Conservation (phyloP, 768 basidiomycete genomes). For the Strobilomyces dryophilus region DNA sequence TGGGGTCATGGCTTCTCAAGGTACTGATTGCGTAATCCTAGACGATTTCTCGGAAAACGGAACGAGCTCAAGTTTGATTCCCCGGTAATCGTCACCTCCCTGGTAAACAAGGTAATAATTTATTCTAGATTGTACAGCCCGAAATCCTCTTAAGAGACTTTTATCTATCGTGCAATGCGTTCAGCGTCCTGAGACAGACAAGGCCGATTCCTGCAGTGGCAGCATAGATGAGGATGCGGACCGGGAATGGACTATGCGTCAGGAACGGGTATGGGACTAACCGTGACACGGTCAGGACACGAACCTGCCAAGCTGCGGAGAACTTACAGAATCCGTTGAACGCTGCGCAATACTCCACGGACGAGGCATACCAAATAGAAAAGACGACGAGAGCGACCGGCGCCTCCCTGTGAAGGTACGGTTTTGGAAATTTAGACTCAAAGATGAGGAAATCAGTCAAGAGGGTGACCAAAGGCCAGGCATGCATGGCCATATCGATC, state of each 20-base stretch:
- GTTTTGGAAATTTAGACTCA: slow-evolving; percentile 50
- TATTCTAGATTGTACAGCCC: too few relatives aligned
- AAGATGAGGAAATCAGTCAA: slow-evolving; percentile 63
- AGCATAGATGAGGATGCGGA: slow-evolving; percentile 60
- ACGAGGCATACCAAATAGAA: slow-evolving; percentile 50
- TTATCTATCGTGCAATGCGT: slow-evolving; percentile 45
- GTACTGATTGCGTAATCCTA: too few relatives aligned
- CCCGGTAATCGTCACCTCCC: too few relatives aligned
- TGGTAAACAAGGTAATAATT: too few relatives aligned
- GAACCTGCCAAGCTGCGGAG: slow-evolving; percentile 17
- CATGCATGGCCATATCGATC: slow-evolving; percentile 65
- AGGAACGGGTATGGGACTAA: slow-evolving; percentile 85
- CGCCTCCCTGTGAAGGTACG: slow-evolving; percentile 9
- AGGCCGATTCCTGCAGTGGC: slow-evolving; percentile 33
- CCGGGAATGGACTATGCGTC: slow-evolving; percentile 48
- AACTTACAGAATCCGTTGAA: slow-evolving; percentile 61
- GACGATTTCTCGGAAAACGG: too few relatives aligned
- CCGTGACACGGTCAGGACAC: background rate
- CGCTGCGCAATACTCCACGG: slow-evolving; percentile 64
- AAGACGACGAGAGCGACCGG: slow-evolving; percentile 21
- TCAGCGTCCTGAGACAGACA: slow-evolving; percentile 50
- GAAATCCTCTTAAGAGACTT: too few relatives aligned
- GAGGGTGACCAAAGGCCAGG: slow-evolving; percentile 52
- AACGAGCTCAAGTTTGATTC: too few relatives aligned
- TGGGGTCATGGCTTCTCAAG: too few relatives aligned